Conservation (phyloP, 805 yeast genomes). For the Schwanniomyces pseudopolymorphus region DNA sequence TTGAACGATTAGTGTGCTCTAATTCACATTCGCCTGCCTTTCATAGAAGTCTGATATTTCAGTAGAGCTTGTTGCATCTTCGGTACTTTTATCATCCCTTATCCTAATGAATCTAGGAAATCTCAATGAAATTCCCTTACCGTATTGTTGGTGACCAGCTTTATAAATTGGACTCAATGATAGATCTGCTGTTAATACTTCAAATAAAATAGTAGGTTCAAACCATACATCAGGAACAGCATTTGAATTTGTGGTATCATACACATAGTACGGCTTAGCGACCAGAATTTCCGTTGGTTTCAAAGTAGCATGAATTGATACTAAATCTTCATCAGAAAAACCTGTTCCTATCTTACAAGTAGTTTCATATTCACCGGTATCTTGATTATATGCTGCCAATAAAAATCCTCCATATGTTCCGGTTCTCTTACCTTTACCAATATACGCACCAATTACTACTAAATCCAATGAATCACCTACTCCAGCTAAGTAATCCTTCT, state of each 20-base stretch:
- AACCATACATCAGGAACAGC: slow-evolving; percentile 94
- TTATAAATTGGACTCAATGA: slow-evolving; percentile 87
- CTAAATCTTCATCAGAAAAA: slow-evolving; percentile 79
- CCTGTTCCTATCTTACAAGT: slow-evolving; percentile 98
- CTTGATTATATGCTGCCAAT: slow-evolving; percentile 86
- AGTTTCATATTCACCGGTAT: slow-evolving; percentile 90
- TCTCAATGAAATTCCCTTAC: slow-evolving; percentile 82
- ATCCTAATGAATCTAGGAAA: slow-evolving; percentile 84
- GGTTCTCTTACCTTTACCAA: slow-evolving; percentile 92
- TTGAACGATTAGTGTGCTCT: not conserved
- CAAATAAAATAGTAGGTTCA: slow-evolving; percentile 81
- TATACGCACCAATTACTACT: slow-evolving; percentile 91
- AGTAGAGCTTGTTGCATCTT: slow-evolving; percentile 83
- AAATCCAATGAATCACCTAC: slow-evolving; percentile 94
- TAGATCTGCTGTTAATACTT: slow-evolving; percentile 87
- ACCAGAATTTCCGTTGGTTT: slow-evolving; percentile 62
- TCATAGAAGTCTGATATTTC: slow-evolving; percentile 84
- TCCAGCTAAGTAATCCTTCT: slow-evolving; percentile 92
- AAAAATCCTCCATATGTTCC: slow-evolving; percentile 94
- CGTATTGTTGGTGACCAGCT: slow-evolving; percentile 72
- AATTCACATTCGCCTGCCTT: slow-evolving; percentile 53
- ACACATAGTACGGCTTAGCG: slow-evolving; percentile 70
- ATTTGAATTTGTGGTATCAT: slow-evolving; percentile 56
- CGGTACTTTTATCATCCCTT: slow-evolving; percentile 82
- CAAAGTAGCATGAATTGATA: slow-evolving; percentile 55